A percentile compares a stretch with the other conserved stretches of the same genome.
These are phyloP conservation scores for Coemansia sp. DNA, from an alignment of 192 early-diverging fungal genomes.

Conservation along the genomic window DNA sequence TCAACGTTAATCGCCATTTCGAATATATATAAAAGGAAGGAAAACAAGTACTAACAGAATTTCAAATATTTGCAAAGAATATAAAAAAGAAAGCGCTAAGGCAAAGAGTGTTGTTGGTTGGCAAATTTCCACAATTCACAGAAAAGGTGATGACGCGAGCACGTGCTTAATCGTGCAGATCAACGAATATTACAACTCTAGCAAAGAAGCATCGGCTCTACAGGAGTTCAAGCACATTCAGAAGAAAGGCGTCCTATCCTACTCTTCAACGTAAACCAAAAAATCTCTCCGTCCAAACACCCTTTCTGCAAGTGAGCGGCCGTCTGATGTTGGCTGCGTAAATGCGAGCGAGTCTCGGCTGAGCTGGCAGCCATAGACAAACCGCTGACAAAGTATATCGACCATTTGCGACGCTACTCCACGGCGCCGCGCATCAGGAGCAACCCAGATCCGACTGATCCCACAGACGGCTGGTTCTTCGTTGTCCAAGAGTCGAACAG, in stretches of 20 bases:
- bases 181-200: neutral
- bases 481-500: neutral
- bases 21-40: neutral
- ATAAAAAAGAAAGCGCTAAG: neutral
- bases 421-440: slow-evolving; percentile 39
- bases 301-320: slow-evolving; percentile 49
- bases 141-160: slow-evolving; percentile 2
- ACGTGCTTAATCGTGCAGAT: neutral
- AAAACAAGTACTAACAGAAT: neutral
- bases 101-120: neutral
- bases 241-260: no score
- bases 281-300: slow-evolving; percentile 54
- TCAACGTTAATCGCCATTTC: slow-evolving; percentile 46
- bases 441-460: slow-evolving; percentile 61
- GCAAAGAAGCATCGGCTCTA: no score
- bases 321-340: slow-evolving; percentile 56
- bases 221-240: no score
- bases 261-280: slow-evolving; percentile 54
- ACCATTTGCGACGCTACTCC: slow-evolving; percentile 50
- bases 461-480: slow-evolving; percentile 43
- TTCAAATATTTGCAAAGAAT: neutral
- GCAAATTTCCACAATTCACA: no score
- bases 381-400: slow-evolving; percentile 32
- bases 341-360: slow-evolving; percentile 43
- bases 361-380: slow-evolving; percentile 52